These are phyloP conservation scores for Grigorovia jiainica DNA, from an alignment of 805 yeast genomes.

Conservation along the genomic window DNA sequence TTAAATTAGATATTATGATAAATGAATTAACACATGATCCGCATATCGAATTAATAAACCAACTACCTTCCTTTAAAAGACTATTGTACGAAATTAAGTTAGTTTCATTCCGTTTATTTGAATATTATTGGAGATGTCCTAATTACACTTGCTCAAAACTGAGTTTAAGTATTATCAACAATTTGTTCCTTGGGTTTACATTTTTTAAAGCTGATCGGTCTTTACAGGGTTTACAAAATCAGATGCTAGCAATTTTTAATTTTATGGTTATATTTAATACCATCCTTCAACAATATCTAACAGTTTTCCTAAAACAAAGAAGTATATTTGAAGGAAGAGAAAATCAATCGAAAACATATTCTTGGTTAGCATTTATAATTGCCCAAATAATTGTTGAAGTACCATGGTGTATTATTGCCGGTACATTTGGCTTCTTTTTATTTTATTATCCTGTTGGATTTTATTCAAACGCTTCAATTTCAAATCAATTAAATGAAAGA, in stretches of 20 bases:
- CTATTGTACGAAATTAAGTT: slow-evolving; percentile 32
- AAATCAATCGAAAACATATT: slow-evolving; percentile 60
- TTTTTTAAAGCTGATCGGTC: slow-evolving; percentile 60
- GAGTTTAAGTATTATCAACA: slow-evolving; percentile 41
- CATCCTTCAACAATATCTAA: slow-evolving; percentile 52
- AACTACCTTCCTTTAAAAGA: slow-evolving; percentile 43
- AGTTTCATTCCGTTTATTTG: slow-evolving; percentile 47
- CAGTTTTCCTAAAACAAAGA: slow-evolving; percentile 52
- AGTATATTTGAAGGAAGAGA: slow-evolving; percentile 64
- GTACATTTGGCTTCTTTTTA: slow-evolving; percentile 52
- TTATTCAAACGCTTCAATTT: slow-evolving; percentile 46
- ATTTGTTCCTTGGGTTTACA: slow-evolving; percentile 64
- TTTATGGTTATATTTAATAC: slow-evolving; percentile 47
- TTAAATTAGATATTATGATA: slow-evolving; percentile 59
- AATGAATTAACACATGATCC: slow-evolving; percentile 35
- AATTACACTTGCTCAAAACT: slow-evolving; percentile 52
- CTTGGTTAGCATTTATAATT: slow-evolving; percentile 53
- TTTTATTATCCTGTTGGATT: slow-evolving; percentile 70
- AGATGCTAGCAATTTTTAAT: slow-evolving; percentile 72
- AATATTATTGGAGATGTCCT: slow-evolving; percentile 64
- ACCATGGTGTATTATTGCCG: slow-evolving; percentile 53
- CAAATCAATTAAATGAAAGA: slow-evolving; percentile 40
- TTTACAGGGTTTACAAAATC: slow-evolving; percentile 69
- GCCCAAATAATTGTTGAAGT: slow-evolving; percentile 58
- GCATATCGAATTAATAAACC: slow-evolving; percentile 27